These are phyloP conservation scores for Tylopilus felleus DNA, from an alignment of 768 basidiomycete genomes.

Conservation along the genomic window DNA sequence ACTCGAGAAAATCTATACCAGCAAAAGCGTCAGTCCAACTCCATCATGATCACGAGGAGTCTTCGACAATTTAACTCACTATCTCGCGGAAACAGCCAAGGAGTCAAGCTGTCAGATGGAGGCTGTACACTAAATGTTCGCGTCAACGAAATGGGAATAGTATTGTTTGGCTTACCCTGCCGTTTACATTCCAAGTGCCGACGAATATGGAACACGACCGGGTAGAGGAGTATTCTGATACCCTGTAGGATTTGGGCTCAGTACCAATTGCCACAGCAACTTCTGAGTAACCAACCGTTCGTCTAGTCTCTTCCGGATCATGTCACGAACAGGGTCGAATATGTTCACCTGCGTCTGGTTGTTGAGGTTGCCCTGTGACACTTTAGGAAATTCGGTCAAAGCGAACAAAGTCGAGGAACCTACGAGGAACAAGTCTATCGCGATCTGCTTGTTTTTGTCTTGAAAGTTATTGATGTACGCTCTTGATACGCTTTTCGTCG, in stretches of 20 bases:
- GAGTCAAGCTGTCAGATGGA: slow-evolving; percentile 75
- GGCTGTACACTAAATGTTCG: slow-evolving; percentile 38
- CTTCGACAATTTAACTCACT: slow-evolving; percentile 44
- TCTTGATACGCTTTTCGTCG: slow-evolving; percentile 92
- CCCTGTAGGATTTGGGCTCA: slow-evolving; percentile 37
- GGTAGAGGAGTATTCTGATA: slow-evolving; percentile 80
- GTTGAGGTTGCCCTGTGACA: slow-evolving; percentile 80
- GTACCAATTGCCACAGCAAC: neutral
- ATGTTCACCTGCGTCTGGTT: slow-evolving; percentile 85
- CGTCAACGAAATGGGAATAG: slow-evolving; percentile 2
- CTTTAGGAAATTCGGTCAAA: slow-evolving; percentile 6
- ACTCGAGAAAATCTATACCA: slow-evolving; percentile 19
- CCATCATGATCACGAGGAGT: neutral
- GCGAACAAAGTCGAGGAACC: slow-evolving; percentile 22
- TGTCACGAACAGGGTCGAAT: slow-evolving; percentile 91
- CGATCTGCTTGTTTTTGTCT: slow-evolving; percentile 89
- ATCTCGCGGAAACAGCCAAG: slow-evolving; percentile 87
- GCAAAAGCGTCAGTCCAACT: neutral
- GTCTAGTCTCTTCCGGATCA: slow-evolving; percentile 68
- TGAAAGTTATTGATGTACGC: slow-evolving; percentile 99
- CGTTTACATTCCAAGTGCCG: slow-evolving; percentile 97
- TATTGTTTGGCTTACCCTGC: slow-evolving; percentile 52
- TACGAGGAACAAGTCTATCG: slow-evolving; percentile 95
- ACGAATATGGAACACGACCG: slow-evolving; percentile 71
- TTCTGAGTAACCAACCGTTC: slow-evolving; percentile 48